A percentile compares a stretch with the other conserved stretches of the same genome.
Conservation (phyloP, 108 stramenopile species). For the Nitzschia sp. region DNA sequence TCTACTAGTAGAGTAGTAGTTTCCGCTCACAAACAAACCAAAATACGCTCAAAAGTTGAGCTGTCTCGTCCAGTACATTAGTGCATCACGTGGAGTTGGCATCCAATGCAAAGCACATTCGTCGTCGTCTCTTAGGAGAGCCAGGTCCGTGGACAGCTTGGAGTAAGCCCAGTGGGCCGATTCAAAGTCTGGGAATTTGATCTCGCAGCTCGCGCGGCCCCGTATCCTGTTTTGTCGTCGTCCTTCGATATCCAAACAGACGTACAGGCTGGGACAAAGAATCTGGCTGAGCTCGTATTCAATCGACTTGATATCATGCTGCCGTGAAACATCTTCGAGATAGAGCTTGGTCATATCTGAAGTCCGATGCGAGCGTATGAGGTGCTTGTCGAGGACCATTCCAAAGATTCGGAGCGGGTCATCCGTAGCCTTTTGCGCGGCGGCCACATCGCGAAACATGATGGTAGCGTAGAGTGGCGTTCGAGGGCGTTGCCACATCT, state of each 20-base stretch:
- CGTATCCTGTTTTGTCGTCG: constrained; percentile 1
- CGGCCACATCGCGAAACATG: constrained; percentile 48
- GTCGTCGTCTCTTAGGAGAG: constrained; percentile 15
- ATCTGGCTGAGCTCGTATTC: constrained; percentile 58
- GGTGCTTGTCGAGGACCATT: constrained; percentile 68
- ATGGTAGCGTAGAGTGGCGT: constrained; percentile 79
- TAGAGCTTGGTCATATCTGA: constrained; percentile 57
- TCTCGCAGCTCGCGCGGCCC: constrained; percentile 47
- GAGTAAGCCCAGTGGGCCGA: constrained; percentile 55
- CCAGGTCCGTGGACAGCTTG: constrained; percentile 36
- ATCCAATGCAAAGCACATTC: constrained; percentile 65
- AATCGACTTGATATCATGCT: constrained; percentile 44
- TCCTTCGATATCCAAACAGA: constrained; percentile 49
- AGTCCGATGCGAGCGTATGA: constrained; percentile 58
- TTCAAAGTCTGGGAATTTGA: constrained; percentile 69
- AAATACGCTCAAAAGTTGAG: constrained; percentile 44
- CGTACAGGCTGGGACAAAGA: constrained; percentile 57
- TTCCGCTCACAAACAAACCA: no score
- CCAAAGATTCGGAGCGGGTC: constrained; percentile 76
- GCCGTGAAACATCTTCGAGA: constrained; percentile 55
- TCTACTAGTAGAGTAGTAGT: no score
- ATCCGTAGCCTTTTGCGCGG: constrained; percentile 44
- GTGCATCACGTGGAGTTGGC: constrained; percentile 64
- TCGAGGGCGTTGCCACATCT: constrained; percentile 52
- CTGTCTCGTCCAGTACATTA: constrained; percentile 79